These are phyloP conservation scores for Microcyclospora tardicrescens DNA, from an alignment of 2,329 filamentous ascomycete species.

Conservation along the genomic window DNA sequence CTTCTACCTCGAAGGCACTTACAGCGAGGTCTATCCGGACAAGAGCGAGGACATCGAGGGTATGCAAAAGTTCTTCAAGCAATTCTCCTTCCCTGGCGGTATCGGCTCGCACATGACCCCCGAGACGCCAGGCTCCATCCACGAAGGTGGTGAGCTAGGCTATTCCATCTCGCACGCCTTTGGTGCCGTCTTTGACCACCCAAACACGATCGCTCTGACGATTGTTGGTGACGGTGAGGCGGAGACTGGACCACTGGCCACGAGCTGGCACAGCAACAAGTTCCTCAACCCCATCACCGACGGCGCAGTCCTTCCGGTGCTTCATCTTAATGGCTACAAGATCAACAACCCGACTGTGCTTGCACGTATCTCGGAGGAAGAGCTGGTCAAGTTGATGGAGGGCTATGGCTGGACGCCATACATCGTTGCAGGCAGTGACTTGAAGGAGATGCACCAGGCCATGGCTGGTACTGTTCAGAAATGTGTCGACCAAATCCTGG, in stretches of 20 bases:
- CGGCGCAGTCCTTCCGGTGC: slow-evolving; percentile 62
- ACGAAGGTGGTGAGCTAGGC: slow-evolving; percentile 71
- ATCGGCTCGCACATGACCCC: slow-evolving; percentile 68
- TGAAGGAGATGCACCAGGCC: slow-evolving; percentile 65
- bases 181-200: slow-evolving; percentile 62
- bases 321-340: slow-evolving; percentile 75
- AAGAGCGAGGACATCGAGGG: slow-evolving; percentile 57
- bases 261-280: slow-evolving; percentile 71
- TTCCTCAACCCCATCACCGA: slow-evolving; percentile 69
- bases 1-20: slow-evolving; percentile 64
- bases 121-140: slow-evolving; percentile 59
- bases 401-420: slow-evolving; percentile 72
- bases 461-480: slow-evolving; percentile 67
- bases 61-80: slow-evolving; percentile 65
- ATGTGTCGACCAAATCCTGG: slow-evolving; percentile 55
- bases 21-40: slow-evolving; percentile 64
- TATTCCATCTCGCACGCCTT: slow-evolving; percentile 71
- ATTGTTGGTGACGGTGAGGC: slow-evolving; percentile 72
- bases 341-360: slow-evolving; percentile 70
- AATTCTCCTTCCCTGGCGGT: slow-evolving; percentile 70
- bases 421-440: slow-evolving; percentile 64
- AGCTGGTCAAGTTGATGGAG: slow-evolving; percentile 54
- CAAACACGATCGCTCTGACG: slow-evolving; percentile 59
- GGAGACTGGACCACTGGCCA: slow-evolving; percentile 68
- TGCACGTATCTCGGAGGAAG: slow-evolving; percentile 59